These are phyloP conservation scores for Plasmodium adleri DNA, from an alignment of 169 alveolate species.

Conservation along the genomic window DNA sequence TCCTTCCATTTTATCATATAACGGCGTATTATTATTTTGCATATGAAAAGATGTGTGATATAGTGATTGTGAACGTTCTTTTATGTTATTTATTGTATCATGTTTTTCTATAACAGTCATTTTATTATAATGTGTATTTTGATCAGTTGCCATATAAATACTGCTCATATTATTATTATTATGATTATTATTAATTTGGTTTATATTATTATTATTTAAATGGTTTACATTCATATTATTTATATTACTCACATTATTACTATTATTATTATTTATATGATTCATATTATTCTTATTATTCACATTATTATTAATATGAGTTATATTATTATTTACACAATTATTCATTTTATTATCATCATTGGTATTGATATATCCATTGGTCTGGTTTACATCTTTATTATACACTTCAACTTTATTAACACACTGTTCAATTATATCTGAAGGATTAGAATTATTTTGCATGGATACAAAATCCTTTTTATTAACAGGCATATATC, in stretches of 20 bases:
- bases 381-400: neutral
- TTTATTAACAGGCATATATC: neutral
- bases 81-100: neutral
- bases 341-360: neutral
- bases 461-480: too few species aligned
- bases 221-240: neutral
- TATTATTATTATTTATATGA: slow-evolving; percentile 1
- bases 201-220: too few species aligned
- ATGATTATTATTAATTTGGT: too few species aligned
- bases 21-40: neutral
- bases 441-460: too few species aligned
- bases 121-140: too few species aligned
- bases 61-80: too few species aligned
- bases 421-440: too few species aligned
- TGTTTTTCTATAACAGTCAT: neutral
- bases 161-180: too few species aligned
- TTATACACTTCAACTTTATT: neutral
- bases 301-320: neutral
- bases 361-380: neutral
- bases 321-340: neutral
- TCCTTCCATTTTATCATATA: neutral
- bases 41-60: too few species aligned
- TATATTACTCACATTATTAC: neutral
- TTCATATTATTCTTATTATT: neutral
- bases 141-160: too few species aligned